These are phyloP conservation scores for Scytalidium sp. DNA, from an alignment of 2,329 filamentous ascomycete genomes.

Conservation along the genomic window DNA sequence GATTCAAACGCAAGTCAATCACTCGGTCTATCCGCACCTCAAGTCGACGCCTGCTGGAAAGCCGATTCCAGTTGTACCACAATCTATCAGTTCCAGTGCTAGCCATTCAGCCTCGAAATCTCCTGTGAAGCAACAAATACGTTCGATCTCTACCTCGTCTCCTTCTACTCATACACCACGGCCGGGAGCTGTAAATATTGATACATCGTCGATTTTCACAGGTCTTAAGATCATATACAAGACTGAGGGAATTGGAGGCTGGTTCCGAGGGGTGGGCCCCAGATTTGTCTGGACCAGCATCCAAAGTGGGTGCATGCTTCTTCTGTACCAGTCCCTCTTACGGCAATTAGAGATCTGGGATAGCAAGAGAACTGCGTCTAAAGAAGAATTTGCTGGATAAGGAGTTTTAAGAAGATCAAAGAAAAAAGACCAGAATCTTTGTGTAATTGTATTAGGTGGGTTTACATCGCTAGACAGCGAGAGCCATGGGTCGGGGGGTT, in stretches of 20 bases:
- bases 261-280: constrained; percentile 93
- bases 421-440: background rate
- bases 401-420: background rate
- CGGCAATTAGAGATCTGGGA: constrained; percentile 63
- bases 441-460: constrained; percentile 3
- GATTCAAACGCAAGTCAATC: constrained; percentile 84
- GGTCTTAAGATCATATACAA: constrained; percentile 86
- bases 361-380: constrained; percentile 2
- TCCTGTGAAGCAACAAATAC: constrained; percentile 49
- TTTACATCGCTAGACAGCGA: background rate
- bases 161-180: constrained; percentile 79
- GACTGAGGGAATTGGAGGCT: constrained; percentile 82
- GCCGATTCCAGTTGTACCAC: constrained; percentile 13
- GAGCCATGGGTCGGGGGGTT: background rate
- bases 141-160: constrained; percentile 84
- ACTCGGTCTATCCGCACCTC: constrained; percentile 24
- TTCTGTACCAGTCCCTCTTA: constrained; percentile 87
- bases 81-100: constrained; percentile 2
- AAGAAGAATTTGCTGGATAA: constrained; percentile 21
- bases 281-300: constrained; percentile 96
- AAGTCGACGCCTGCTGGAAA: constrained; percentile 19
- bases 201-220: constrained; percentile 85
- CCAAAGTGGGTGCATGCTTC: constrained; percentile 94
- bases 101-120: constrained; percentile 18
- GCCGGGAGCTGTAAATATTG: constrained; percentile 74